These are phyloP conservation scores for Isatis lusitanica DNA, from an alignment of 441 rosid species.

Conservation along the genomic window DNA sequence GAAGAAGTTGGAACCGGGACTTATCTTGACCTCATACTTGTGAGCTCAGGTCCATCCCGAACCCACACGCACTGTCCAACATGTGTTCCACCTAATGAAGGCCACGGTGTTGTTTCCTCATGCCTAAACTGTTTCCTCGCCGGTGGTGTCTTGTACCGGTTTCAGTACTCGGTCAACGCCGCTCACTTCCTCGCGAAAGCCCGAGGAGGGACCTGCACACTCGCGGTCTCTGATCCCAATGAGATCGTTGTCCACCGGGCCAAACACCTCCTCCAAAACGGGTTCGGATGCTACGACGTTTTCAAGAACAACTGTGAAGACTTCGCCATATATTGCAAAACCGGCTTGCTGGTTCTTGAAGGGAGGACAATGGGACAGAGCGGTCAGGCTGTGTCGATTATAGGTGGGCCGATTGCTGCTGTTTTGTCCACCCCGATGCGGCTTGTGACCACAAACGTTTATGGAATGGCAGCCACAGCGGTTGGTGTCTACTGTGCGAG, in stretches of 20 bases:
- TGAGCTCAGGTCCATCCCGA: constrained; percentile 69
- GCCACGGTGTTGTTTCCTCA: constrained; percentile 69
- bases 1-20: constrained; percentile 94
- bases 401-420: constrained; percentile 85
- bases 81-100: constrained; percentile 55
- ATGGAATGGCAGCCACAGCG: constrained; percentile 85
- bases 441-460: constrained; percentile 69
- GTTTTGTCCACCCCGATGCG: constrained; percentile 71
- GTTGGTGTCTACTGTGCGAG: constrained; percentile 70
- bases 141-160: constrained; percentile 76
- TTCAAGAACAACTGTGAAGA: constrained; percentile 87
- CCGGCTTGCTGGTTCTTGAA: constrained; percentile 64
- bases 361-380: constrained; percentile 71
- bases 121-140: constrained; percentile 89
- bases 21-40: constrained; percentile 59
- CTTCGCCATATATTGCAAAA: constrained; percentile 83
- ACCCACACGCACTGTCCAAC: constrained; percentile 58
- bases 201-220: constrained; percentile 93
- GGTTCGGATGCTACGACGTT: constrained; percentile 78
- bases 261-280: constrained; percentile 67
- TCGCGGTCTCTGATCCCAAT: constrained; percentile 58
- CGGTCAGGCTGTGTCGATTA: constrained; percentile 74
- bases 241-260: constrained; percentile 66
- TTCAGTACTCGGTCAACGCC: constrained; percentile 71
- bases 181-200: constrained; percentile 84